Base-by-base conservation (phyloP, 1,284 basidiomycete genomes). In the Testicularia cyperi region DNA sequence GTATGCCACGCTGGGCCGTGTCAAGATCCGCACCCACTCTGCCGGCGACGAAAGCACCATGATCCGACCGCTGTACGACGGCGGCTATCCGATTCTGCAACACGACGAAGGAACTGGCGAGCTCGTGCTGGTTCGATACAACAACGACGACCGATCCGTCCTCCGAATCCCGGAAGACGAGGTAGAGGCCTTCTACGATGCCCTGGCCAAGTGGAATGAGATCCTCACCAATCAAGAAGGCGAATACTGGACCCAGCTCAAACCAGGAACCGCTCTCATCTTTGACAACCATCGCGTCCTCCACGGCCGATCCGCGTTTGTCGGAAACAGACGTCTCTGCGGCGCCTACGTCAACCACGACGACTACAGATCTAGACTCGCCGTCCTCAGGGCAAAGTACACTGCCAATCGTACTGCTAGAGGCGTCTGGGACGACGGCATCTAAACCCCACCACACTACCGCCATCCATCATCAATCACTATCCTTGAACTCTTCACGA, bases 281-380 rank as follows among this genome's bases (percentile, higher is more conserved):
- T 83, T 95, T 40, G 88, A 98, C 78, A 97, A 98, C 73, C 89
- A 95, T 77, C 84, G 94, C 10, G 90, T 97, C 3, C 80, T 98
- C 41, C 95, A 97, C 65, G 94, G 94, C 6, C 85, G 94, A 7
- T 88, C 90, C 0, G 83, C 85, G 0, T 98, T 96, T 74, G 83
- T 84, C 2, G 94, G 95, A 4, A 84, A 85, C 70, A 83, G 94
- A 3, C 82, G 89, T 1, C 89, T 98, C 84, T 97, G 94, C 68
- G 94, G 94, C 0, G 92, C 92, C 0, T 98, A 98, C 28, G 43
- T 72, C 7, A 55, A 55, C 13, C 68, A 67, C 42, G 72, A 74
- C 38, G 72, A 73, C 39, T 71, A 65, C 34, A 36, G 68, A 12
- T 53, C 44, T n/a, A 46, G 66, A 8, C 38, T 72, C 16, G 51